These are phyloP conservation scores for Heterobasidion irregulare DNA, from an alignment of 1,284 basidiomycete species.

Conservation along the genomic window DNA sequence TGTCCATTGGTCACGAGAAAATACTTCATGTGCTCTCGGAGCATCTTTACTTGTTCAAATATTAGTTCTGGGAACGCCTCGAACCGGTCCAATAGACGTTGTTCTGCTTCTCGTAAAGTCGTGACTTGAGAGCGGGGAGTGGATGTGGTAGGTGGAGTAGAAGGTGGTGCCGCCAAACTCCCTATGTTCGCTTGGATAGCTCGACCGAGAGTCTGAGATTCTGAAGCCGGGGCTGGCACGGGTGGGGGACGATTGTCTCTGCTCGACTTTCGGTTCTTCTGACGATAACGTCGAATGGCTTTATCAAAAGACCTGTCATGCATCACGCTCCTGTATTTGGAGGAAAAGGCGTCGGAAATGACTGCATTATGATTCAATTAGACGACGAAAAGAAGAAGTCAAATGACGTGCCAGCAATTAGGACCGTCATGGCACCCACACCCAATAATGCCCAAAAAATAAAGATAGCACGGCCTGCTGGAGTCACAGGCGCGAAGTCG, in stretches of 20 bases:
- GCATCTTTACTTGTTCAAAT: conserved; percentile 33
- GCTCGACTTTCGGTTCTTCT: neutral
- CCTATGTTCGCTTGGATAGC: conserved; percentile 2
- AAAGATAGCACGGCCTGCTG: conserved; percentile 70
- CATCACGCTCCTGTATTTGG: conserved; percentile 8
- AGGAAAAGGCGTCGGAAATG: conserved; percentile 46
- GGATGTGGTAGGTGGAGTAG: neutral
- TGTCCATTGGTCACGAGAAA: conserved; percentile 20
- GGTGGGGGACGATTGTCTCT: neutral
- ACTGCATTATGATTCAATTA: conserved; percentile 27
- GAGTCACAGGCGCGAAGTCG: conserved; percentile 51
- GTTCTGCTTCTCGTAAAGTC: conserved; percentile 15
- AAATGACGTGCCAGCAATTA: conserved; percentile 51
- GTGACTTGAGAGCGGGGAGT: neutral
- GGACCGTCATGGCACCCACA: conserved; percentile 67
- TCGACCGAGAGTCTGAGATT: neutral
- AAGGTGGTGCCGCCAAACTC: neutral
- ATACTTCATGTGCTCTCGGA: conserved; percentile 39
- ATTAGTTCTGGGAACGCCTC: conserved; percentile 43
- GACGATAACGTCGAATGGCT: conserved; percentile 10
- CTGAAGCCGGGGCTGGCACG: neutral
- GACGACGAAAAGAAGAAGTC: conserved; percentile 7
- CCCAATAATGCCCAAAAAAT: conserved; percentile 77
- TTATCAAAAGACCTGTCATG: conserved; percentile 10
- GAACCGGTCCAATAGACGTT: conserved; percentile 24